A percentile compares a stretch with the other conserved stretches of the same genome.
These are phyloP conservation scores for Micractinium sp. DNA, from an alignment of 139 green algal species.

Conservation along the genomic window DNA sequence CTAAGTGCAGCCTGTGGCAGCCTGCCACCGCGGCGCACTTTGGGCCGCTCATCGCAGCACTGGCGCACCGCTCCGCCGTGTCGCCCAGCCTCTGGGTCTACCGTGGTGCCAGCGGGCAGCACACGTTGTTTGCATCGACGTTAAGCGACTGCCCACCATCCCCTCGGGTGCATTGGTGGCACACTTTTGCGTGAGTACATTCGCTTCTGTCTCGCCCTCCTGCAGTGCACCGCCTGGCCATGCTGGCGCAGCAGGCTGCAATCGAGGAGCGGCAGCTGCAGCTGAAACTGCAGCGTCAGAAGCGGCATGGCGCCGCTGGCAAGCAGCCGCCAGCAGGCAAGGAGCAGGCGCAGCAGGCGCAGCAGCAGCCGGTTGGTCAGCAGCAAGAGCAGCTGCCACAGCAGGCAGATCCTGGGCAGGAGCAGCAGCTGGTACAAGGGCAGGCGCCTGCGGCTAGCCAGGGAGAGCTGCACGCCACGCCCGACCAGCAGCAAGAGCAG, in stretches of 20 bases:
- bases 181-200: not conserved
- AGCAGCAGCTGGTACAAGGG: no score
- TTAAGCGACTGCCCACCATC: not conserved
- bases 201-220: not conserved
- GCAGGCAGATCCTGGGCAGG: no score
- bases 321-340: not conserved
- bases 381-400: not conserved
- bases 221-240: not conserved
- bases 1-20: no score
- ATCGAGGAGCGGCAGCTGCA: not conserved
- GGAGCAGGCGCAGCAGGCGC: no score
- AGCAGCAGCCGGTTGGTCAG: not conserved
- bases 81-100: no score
- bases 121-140: not conserved
- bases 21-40: no score
- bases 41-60: no score
- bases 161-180: not conserved
- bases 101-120: not conserved
- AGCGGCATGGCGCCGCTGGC: no score
- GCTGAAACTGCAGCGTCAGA: not conserved
- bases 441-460: no score
- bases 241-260: not conserved
- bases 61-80: no score
- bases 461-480: no score
- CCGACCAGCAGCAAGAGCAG: no score